These are phyloP conservation scores for Davidsoniella virescens DNA, from an alignment of 2,329 filamentous ascomycete species.

Conservation along the genomic window DNA sequence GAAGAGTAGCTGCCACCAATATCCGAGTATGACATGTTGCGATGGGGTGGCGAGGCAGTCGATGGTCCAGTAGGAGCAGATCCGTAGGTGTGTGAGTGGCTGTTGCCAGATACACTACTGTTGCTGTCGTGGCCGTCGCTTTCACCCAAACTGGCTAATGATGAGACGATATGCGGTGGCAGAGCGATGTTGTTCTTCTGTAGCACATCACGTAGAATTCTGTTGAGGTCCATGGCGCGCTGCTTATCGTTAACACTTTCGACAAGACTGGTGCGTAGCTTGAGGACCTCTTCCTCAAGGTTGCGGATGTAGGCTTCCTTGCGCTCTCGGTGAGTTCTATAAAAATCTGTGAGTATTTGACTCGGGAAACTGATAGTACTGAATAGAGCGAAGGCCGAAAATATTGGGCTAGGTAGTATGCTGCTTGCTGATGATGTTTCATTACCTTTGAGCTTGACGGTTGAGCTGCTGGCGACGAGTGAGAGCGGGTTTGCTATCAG, in stretches of 20 bases:
- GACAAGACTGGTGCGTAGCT: conserved; percentile 58
- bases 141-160: conserved; percentile 20
- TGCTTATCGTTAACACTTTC: conserved; percentile 51
- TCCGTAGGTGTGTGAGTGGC: conserved; percentile 38
- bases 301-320: conserved; percentile 94
- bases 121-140: conserved; percentile 31
- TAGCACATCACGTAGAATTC: conserved; percentile 39
- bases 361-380: not conserved
- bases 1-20: conserved; percentile 10
- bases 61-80: conserved; percentile 28
- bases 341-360: not conserved
- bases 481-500: conserved; percentile 85
- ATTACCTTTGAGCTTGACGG: conserved; percentile 81
- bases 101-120: conserved; percentile 42
- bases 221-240: conserved; percentile 21
- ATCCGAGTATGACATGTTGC: conserved; percentile 15
- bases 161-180: conserved; percentile 9
- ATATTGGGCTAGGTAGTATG: not conserved
- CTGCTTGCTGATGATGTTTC: not conserved
- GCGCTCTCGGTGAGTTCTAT: conserved; percentile 87
- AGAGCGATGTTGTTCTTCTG: conserved; percentile 33
- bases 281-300: conserved; percentile 77
- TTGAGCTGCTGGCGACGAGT: conserved; percentile 89
- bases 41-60: conserved; percentile 23
- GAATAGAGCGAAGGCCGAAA: not conserved